Evolutionary conservation across 1,139 yeast species (phyloP).

Genomic region (Schizosaccharomyces versatilis): DNA sequence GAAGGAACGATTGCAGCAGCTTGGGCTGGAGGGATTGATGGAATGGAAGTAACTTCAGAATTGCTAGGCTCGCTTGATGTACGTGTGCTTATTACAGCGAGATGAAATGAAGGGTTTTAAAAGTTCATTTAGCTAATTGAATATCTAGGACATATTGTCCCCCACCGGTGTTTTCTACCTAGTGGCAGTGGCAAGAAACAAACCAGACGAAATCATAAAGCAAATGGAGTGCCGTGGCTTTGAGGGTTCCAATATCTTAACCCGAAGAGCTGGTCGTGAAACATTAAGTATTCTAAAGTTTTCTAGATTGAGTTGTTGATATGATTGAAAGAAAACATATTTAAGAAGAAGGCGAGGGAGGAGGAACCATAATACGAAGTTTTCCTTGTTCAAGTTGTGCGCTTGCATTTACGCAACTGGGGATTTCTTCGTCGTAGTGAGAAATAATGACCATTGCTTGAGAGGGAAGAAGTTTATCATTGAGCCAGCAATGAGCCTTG

Average conservation of each 20-base stretch:
- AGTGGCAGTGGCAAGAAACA: slow-evolving; percentile 10
- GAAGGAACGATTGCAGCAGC: slow-evolving; percentile 7
- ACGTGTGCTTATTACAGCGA: not conserved
- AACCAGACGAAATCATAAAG: slow-evolving; percentile 5
- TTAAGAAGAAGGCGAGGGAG: not conserved
- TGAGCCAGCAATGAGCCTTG: slow-evolving; percentile 43
- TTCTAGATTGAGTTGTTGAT: not conserved
- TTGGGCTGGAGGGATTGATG: slow-evolving; percentile 11
- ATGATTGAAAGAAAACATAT: not conserved
- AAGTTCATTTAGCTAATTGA: not conserved
- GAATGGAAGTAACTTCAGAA: slow-evolving; percentile 7
- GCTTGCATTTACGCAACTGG: slow-evolving; percentile 23
- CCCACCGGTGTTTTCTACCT: slow-evolving; percentile 9
- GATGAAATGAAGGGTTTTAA: not conserved
- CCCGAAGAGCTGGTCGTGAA: slow-evolving; percentile 10
- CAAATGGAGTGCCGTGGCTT: slow-evolving; percentile 2
- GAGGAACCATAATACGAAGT: not conserved
- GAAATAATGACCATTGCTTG: slow-evolving; percentile 28
- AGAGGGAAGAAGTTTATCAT: slow-evolving; percentile 37
- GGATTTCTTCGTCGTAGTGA: slow-evolving; percentile 45
- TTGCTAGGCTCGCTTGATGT: slow-evolving; percentile 2
- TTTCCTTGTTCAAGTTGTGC: slow-evolving; percentile 11
- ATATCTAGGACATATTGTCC: slow-evolving; percentile 3
- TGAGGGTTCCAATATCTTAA: slow-evolving; percentile 4
- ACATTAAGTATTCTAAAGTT: slow-evolving; percentile 8